Conservation (phyloP, 805 yeast genomes). For the Jamesozyma hellenica region DNA sequence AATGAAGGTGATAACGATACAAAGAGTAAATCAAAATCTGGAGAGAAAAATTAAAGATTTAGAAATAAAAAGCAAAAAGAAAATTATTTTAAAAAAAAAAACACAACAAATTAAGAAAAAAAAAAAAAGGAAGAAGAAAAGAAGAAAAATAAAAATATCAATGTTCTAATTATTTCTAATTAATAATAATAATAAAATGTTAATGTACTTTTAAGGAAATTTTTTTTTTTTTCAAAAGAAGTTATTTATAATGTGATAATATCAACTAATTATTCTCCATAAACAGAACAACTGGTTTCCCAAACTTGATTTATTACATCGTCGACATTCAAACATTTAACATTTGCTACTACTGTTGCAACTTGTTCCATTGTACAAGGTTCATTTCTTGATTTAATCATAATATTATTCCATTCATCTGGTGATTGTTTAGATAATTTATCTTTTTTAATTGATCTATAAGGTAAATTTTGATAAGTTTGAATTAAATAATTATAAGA, state of each 20-base stretch:
- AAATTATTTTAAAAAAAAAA: too few relatives aligned
- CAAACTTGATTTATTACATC: slow-evolving; percentile 42
- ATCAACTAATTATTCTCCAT: too few relatives aligned
- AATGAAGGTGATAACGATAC: slow-evolving; percentile 16
- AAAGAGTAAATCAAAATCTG: not conserved
- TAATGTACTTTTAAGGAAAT: too few relatives aligned
- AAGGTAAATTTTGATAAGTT: slow-evolving; percentile 22
- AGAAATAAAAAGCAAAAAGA: not conserved
- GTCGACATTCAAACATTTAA: slow-evolving; percentile 35
- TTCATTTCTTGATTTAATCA: slow-evolving; percentile 82
- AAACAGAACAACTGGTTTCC: slow-evolving; percentile 41
- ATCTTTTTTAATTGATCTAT: slow-evolving; percentile 27
- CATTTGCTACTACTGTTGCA: slow-evolving; percentile 54
- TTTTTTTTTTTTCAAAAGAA: too few relatives aligned
- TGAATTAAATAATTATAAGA: slow-evolving; percentile 47
- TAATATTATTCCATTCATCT: slow-evolving; percentile 23
- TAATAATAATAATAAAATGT: too few relatives aligned
- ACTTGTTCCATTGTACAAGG: slow-evolving; percentile 80
- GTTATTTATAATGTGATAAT: too few relatives aligned
- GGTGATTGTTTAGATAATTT: slow-evolving; percentile 21
- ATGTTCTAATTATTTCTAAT: too few relatives aligned
- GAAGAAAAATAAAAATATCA: too few relatives aligned
- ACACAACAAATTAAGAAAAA: too few relatives aligned
- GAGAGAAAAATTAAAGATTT: not conserved
- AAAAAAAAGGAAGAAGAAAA: too few relatives aligned